Evolutionary conservation across 768 basidiomycete genomes (phyloP), one percentile per base, ranked within the genome.

Genomic region (Obba rivulosa): DNA sequence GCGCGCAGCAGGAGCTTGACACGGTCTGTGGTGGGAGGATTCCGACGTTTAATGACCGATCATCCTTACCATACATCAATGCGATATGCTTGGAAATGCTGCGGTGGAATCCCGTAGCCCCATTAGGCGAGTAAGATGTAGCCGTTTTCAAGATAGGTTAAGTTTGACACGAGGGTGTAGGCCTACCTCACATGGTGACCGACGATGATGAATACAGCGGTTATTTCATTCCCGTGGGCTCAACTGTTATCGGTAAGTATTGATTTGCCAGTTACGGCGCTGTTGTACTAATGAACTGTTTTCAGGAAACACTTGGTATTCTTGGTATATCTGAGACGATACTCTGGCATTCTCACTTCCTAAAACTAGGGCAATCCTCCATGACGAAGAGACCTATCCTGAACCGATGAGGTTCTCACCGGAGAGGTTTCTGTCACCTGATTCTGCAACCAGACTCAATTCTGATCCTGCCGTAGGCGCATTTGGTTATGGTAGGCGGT

Each of bases 351-450:
- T 7, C 39, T 20, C 3, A 8, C 35, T n/a, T 20, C 34, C 20
- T 22, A 28, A 17, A 16, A 1, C 9, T 35, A 57, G 57, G 53
- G 43, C 53, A 0, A 69, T 83, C 37, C 67, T 74, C 4, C 79
- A 79, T 54, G 80, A 85, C 56, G 69, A 76, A 25, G 35, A 40
- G 9, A 50, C 56, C 7, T 72, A 66, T 45, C 43, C 57, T 5
- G 53, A 69, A 39, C 71, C 71, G 16, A 48, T 50, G 21, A 43
- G 13, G 14, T 62, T 62, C 53, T 41, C 46, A 28, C 61, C 61
- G 5, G 62, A 63, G 42, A 51, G 63, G 13, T 62, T 57, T 48
- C 50, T 62, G 17, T 50, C 48, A 31, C 38, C 49, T 13, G 47
- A 60, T 43, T 59, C 61, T 38, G 56, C 56, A 21, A 59, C 56